Conservation (phyloP, 1,139 yeast species). For the Kurtzmaniella natalensis region DNA sequence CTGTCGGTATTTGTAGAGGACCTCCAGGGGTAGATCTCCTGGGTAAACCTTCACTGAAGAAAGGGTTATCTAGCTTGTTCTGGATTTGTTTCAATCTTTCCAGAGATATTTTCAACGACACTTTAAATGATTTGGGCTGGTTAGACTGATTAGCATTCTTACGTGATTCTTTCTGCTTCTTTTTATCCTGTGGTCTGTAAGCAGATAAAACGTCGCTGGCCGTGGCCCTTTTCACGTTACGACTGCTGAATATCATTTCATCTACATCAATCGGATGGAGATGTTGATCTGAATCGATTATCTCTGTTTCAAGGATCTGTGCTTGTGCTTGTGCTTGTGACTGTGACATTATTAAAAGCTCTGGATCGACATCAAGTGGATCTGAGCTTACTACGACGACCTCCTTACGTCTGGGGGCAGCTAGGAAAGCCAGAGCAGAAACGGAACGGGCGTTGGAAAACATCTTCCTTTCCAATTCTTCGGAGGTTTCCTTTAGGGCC, state of each 20-base stretch:
- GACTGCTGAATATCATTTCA: conserved; percentile 14
- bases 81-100: conserved; percentile 9
- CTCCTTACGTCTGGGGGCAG: conserved; percentile 7
- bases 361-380: background rate
- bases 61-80: conserved; percentile 6
- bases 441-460: conserved; percentile 19
- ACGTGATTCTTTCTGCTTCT: background rate
- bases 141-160: no score
- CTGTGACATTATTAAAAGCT: background rate
- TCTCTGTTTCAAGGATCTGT: conserved; percentile 13
- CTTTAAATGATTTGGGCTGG: conserved; percentile 13
- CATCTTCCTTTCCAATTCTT: conserved; percentile 31
- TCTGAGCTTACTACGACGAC: background rate
- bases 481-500: no score
- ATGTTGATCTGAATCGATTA: background rate
- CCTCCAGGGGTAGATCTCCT: background rate
- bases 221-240: conserved; percentile 19
- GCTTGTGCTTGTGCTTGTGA: no score
- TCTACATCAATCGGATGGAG: conserved; percentile 1
- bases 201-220: conserved; percentile 18
- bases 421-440: conserved; percentile 28
- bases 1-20: conserved; percentile 1
- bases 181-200: background rate
- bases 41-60: conserved; percentile 10
- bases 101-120: conserved; percentile 17